Evolutionary conservation across 139 green algal genomes (phyloP).

Genomic region (Tetradesmus lagerheimii): DNA sequence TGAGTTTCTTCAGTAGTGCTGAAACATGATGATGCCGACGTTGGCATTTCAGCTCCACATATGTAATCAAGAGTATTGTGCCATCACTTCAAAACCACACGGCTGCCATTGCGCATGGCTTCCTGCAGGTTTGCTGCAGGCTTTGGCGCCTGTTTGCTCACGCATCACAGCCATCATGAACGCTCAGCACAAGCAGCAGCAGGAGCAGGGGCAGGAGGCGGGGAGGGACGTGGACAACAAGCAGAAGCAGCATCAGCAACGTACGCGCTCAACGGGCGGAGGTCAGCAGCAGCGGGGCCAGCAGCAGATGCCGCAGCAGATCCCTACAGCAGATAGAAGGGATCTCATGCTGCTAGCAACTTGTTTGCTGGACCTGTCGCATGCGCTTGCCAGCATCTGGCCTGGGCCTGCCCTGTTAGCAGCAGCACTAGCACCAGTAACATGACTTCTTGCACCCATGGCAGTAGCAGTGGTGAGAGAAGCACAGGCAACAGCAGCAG

Average conservation of each 20-base stretch:
- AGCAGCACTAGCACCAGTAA: background rate
- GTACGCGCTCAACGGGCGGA: background rate
- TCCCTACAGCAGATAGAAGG: background rate
- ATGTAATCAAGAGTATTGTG: too few relatives aligned
- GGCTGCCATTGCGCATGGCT: too few relatives aligned
- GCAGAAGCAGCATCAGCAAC: slow-evolving; percentile 5
- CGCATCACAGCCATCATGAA: background rate
- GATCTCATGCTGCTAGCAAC: too few relatives aligned
- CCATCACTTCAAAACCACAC: too few relatives aligned
- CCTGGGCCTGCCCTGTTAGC: background rate
- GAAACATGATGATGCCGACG: too few relatives aligned
- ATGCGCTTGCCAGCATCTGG: background rate
- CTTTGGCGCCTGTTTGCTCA: background rate
- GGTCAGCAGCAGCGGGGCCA: background rate
- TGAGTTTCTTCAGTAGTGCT: too few relatives aligned
- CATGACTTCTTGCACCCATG: background rate
- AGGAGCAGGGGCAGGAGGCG: background rate
- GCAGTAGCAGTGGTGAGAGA: background rate
- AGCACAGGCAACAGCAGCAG: background rate
- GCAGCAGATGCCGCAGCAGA: background rate
- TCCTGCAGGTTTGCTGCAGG: too few relatives aligned
- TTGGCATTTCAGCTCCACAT: too few relatives aligned
- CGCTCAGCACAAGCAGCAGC: slow-evolving; percentile 16
- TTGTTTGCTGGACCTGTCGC: too few relatives aligned
- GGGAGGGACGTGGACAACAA: background rate